phyloP scores from a whole-genome alignment of 2,329 filamentous ascomycete species.

The Aspergillus sp. region DNA sequence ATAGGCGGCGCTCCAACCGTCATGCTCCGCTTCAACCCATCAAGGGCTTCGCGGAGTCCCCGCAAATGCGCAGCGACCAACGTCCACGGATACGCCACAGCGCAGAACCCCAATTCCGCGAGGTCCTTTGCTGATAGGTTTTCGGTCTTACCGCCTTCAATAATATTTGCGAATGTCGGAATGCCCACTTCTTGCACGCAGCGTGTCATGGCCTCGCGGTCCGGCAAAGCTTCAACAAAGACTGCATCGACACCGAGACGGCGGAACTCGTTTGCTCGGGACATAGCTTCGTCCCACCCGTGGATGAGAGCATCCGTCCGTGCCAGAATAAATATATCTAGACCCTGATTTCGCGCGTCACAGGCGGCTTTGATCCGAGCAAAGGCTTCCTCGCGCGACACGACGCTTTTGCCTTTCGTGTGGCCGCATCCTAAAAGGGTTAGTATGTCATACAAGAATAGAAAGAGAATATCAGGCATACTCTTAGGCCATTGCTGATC shows the following conservation, averaged over 20 bases:
- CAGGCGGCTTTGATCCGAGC: constrained; percentile 50
- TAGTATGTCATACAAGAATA: no score
- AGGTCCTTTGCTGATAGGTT: constrained; percentile 44
- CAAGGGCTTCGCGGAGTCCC: constrained; percentile 37
- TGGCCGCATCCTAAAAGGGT: constrained; percentile 43
- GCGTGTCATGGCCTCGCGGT: constrained; percentile 46
- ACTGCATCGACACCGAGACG: constrained; percentile 49
- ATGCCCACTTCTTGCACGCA: constrained; percentile 42
- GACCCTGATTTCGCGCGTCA: constrained; percentile 49
- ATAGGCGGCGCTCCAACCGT: constrained; percentile 44
- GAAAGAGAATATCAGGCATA: constrained; percentile 21
- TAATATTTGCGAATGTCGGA: constrained; percentile 49
- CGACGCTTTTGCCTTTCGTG: constrained; percentile 50
- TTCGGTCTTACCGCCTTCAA: constrained; percentile 46
- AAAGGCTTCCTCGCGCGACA: constrained; percentile 49
- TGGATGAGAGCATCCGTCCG: constrained; percentile 45
- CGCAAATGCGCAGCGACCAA: constrained; percentile 48
- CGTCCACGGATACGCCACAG: constrained; percentile 49
- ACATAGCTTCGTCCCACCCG: constrained; percentile 49
- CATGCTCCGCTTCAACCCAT: constrained; percentile 45
- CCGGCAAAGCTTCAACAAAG: constrained; percentile 49
- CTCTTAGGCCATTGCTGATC: constrained; percentile 54
- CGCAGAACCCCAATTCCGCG: constrained; percentile 42
- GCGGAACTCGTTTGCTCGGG: constrained; percentile 44
- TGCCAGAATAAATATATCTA: constrained; percentile 50